Evolutionary conservation across 1,284 basidiomycete genomes (phyloP).

Genomic region (Violaceomyces palustris): DNA sequence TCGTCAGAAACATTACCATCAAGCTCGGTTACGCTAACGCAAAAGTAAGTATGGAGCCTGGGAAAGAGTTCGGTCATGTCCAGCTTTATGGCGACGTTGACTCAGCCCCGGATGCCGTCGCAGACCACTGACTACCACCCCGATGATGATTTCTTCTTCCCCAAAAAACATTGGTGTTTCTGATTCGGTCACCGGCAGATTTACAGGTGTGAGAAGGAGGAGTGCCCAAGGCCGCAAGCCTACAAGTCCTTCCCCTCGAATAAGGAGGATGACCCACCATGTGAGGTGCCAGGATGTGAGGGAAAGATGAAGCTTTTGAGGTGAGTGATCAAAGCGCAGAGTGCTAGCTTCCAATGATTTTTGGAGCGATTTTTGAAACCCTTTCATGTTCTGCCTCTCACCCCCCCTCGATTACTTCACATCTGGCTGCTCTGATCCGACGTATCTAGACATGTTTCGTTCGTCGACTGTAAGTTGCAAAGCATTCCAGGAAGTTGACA

Average conservation of each 20-base stretch:
- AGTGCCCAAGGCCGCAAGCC: slow-evolving; percentile 86
- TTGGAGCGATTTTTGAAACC: too few species aligned
- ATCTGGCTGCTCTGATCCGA: too few species aligned
- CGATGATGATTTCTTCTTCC: neutral
- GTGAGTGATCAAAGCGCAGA: too few species aligned
- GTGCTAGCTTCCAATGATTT: too few species aligned
- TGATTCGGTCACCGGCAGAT: slow-evolving; percentile 61
- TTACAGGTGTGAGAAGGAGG: slow-evolving; percentile 91
- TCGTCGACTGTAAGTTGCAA: slow-evolving; percentile 79
- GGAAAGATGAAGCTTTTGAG: slow-evolving; percentile 82
- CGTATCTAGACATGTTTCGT: slow-evolving; percentile 72
- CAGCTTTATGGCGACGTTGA: too few species aligned
- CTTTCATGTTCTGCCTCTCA: too few species aligned
- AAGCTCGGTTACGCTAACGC: slow-evolving; percentile 98
- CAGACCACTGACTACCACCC: neutral
- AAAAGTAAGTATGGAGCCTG: slow-evolving; percentile 70
- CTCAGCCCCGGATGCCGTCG: neutral
- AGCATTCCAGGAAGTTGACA: neutral
- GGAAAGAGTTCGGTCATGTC: too few species aligned
- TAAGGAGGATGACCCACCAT: slow-evolving; percentile 88
- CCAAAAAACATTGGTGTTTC: too few species aligned
- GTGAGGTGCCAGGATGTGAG: slow-evolving; percentile 86
- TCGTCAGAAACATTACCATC: slow-evolving; percentile 86
- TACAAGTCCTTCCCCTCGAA: slow-evolving; percentile 88
- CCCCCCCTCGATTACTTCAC: too few species aligned